Evolutionary conservation across 2,329 filamentous ascomycete genomes (phyloP), one percentile per base, ranked within the genome.

Genomic region (Calonectria pseudoturangicola): DNA sequence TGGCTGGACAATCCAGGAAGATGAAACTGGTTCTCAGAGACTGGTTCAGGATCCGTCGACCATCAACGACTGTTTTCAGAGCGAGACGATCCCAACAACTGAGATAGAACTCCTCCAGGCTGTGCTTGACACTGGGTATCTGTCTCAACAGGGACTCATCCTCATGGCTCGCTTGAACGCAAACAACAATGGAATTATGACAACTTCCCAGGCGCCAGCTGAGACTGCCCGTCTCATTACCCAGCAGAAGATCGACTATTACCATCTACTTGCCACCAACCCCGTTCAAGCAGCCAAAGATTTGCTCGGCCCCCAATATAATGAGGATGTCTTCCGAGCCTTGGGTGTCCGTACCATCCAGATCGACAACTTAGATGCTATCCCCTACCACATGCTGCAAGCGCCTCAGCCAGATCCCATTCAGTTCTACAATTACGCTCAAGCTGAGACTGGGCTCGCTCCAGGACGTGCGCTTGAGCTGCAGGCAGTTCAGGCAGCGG

Each of bases 1-100:
- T 77, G 87, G 88, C 36, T 90, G 88, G 87, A 74, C 81, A 65
- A 73, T 89, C 67, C 73, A 71, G 28, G 75, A 79, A 18, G 81
- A 84, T 65, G 72, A 80, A 10, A 77, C 81, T 43, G 78, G 77
- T 18, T 64, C 33, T 16, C 45, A 75, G 21, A 67, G 73, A 69
- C 43, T 79, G 8, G 74, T 13, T 12, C 77, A 66, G 70, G 70
- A 56, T 10, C 63, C 69, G 47, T 48, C 56, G 48, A 13, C 27
- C 70, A n/a, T 51, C 50, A 21, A 64, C 58, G 36, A 48, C 47
- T 16, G 47, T 13, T 18, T 66, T 4, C 48, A 76, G 18, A 56
- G 18, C 12, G 68, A 71, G 21, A 21, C 48, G 3, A 69, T 70
- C 28, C 82, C 81, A 3, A 76, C 66, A 50, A 82, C 79, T 4